Conservation (phyloP, 108 stramenopile genomes). For the Craspedostauros australis region DNA sequence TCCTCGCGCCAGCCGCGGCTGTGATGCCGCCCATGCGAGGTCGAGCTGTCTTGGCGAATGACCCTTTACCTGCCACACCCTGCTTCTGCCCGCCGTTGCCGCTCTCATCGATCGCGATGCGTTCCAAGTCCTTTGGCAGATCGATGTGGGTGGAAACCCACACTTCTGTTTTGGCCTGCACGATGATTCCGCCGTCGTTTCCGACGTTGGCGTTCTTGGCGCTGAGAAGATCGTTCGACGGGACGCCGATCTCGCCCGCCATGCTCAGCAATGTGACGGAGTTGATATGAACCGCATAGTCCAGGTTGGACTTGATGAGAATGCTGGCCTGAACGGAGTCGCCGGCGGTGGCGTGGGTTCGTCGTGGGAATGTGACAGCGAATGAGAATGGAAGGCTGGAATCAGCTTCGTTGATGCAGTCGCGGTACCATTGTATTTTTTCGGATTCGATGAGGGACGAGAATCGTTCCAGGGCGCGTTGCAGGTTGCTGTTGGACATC, state of each 20-base stretch:
- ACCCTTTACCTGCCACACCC: slow-evolving; percentile 24
- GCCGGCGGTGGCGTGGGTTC: slow-evolving; percentile 60
- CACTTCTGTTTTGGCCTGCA: slow-evolving; percentile 31
- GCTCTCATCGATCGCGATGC: slow-evolving; percentile 25
- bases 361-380: slow-evolving; percentile 50
- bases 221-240: slow-evolving; percentile 18
- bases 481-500: slow-evolving; percentile 17
- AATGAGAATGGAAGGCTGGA: slow-evolving; percentile 61
- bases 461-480: slow-evolving; percentile 20
- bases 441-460: slow-evolving; percentile 1
- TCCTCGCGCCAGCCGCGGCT: slow-evolving; percentile 46
- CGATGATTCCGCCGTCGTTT: slow-evolving; percentile 15
- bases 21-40: slow-evolving; percentile 39
- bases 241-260: slow-evolving; percentile 22
- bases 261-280: slow-evolving; percentile 33
- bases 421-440: slow-evolving; percentile 26
- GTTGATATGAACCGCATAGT: slow-evolving; percentile 46
- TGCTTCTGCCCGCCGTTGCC: slow-evolving; percentile 26
- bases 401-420: slow-evolving; percentile 24
- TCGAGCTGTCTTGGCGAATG: slow-evolving; percentile 27
- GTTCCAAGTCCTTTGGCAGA: slow-evolving; percentile 28
- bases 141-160: slow-evolving; percentile 20
- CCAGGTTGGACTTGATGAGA: slow-evolving; percentile 58
- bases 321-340: slow-evolving; percentile 53
- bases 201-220: slow-evolving; percentile 28